Base-by-base conservation (phyloP, 2,329 filamentous ascomycete genomes). In the Oidium heveae region DNA sequence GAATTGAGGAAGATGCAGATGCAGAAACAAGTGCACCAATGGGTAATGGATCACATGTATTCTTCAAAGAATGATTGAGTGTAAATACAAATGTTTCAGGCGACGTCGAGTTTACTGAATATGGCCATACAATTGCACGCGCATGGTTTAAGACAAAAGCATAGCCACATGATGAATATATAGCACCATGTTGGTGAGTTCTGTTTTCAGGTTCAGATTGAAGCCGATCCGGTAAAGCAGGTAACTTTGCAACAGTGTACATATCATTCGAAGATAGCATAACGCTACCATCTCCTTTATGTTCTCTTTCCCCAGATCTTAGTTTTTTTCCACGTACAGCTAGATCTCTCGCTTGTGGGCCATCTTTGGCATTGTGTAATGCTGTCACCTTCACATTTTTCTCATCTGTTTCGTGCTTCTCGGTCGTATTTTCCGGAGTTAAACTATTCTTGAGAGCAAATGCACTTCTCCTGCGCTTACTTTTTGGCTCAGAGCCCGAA, bases 41-140 rank as follows among this genome's bases (percentile, higher is more conserved):
- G 1, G 91, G 89, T 6, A 94, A 71, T 20, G 82, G 77, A 56
- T 89, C 84, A 58, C 73, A 74, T 32, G 74, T 68, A 56, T 77
- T 72, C 65, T 78, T 82, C 28, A 80, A 79, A 13, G 79, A 74
- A 59, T 86, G 80, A 1, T 87, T 85, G 22, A 96, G 74, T 24
- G 81, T 77, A 62, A 98, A 86, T 10, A 77, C 79, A 61, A 88
- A 84, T 24, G 86, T 82, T 65, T 89, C 82, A 62, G 83, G 79
- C 0, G 82, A 81, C 53, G 77, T 70, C 36, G 76, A 74, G 24
- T 75, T 73, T n/a, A 74, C 72, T 32, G 79, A 79, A 68, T 96
- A 96, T 16, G 86, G 82, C 91, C 91, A 98, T 52, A 94, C 79
- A 57, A 93, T 76, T 61, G 88, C 91, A 64, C 88, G 80, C 8